Evolutionary conservation across 768 basidiomycete genomes (phyloP), one percentile per base, ranked within the genome.

Genomic region (Psilocybe sp.): DNA sequence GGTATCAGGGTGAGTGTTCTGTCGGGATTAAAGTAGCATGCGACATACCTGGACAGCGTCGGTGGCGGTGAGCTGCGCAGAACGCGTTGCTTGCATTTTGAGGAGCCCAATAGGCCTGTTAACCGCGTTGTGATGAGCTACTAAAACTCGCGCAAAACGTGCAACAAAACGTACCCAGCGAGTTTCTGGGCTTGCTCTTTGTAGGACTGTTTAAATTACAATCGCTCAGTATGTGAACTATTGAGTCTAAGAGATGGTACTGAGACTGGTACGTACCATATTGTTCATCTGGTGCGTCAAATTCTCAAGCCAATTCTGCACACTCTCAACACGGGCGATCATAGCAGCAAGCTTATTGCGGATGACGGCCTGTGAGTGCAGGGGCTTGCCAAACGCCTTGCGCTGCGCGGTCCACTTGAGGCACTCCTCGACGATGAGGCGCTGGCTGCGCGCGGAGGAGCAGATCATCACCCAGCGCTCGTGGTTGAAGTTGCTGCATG

Each of bases 391-490:
- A 58, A 97, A 96, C 14, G 89, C 92, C 61, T 89, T 87, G 47
- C 95, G 81, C 61, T 97, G 92, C 49, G 74, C 81, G 5, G 82
- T 78, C 95, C 95, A 98, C 82, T 89, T 86, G 47, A 76, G 63
- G 49, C 75, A 76, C 61, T 77, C 75, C 58, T 78, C 73, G 15
- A 76, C 74, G 41, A 77, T 73, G 15, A 67, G 44, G 31, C 93
- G 82, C 57, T 93, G 91, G 47, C 70, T 68, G 52, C 87, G 76
- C 42, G 83, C 83, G 19, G 80, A 83, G 31, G 79, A 72, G 58
- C 89, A 89, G 63, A 80, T 82, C 88, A 93, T 94, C 46, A 89
- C 87, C 92, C 90, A 95, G 62, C 89, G 85, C 64, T 94, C 94
- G 68, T 95, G 92, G 31, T 50, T 50, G 36, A 96, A 97, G 71